phyloP scores from a whole-genome alignment of 179 eudicot genomes.

The Camellia oleifera region DNA sequence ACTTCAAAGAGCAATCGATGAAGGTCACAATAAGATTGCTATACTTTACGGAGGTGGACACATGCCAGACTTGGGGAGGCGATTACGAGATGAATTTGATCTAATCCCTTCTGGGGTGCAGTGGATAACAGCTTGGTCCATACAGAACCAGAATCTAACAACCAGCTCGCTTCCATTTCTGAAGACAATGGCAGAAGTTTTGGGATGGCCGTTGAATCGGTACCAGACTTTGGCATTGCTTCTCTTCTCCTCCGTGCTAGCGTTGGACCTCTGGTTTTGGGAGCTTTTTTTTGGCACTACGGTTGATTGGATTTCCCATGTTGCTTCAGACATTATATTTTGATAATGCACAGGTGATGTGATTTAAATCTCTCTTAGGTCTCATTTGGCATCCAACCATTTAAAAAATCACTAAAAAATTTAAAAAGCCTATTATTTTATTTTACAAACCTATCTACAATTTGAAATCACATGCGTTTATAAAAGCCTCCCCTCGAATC shows the following conservation, averaged over 20 bases:
- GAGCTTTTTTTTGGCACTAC: slow-evolving; percentile 72
- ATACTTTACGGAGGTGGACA: slow-evolving; percentile 94
- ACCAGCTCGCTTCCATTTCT: slow-evolving; percentile 58
- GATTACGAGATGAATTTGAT: slow-evolving; percentile 74
- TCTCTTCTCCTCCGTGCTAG: slow-evolving; percentile 77
- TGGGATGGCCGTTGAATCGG: slow-evolving; percentile 85
- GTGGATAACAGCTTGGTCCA: slow-evolving; percentile 97
- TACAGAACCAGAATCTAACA: slow-evolving; percentile 48
- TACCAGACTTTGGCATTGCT: slow-evolving; percentile 83
- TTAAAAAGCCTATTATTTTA: no score
- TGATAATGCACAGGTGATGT: slow-evolving; percentile 27
- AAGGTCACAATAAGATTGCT: slow-evolving; percentile 86
- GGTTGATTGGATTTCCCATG: slow-evolving; percentile 56
- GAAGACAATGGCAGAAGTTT: slow-evolving; percentile 56
- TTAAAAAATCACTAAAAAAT: no score
- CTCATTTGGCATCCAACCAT: no score
- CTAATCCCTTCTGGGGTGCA: slow-evolving; percentile 69
- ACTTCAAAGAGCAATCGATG: slow-evolving; percentile 60
- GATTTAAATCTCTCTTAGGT: background rate
- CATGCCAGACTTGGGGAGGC: slow-evolving; percentile 96
- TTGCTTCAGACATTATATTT: slow-evolving; percentile 46
- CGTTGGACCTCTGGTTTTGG: slow-evolving; percentile 93
- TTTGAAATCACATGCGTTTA: no score
- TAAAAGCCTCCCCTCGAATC: no score
- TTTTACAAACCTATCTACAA: no score